Evolutionary conservation across 306 rosid species (phyloP).

Genomic region (Lablab purpureus): DNA sequence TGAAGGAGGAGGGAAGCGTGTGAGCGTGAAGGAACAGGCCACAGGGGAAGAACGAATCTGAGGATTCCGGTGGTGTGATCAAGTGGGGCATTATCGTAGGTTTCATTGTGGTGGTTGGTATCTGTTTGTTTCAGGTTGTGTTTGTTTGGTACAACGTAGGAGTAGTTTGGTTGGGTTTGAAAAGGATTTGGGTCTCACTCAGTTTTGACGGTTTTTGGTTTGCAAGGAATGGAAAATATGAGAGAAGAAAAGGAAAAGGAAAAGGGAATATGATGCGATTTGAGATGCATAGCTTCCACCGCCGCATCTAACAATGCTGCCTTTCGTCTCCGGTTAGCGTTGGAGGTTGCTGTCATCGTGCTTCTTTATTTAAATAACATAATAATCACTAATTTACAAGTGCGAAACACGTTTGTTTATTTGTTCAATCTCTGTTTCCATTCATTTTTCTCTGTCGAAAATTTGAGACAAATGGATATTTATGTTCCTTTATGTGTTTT

Average conservation of each 20-base stretch:
- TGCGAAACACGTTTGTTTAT: neutral
- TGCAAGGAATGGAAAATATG: neutral
- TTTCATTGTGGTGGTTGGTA: neutral
- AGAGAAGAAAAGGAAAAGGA: slow-evolving; percentile 46
- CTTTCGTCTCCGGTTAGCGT: slow-evolving; percentile 24
- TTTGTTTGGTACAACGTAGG: slow-evolving; percentile 21
- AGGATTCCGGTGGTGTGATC: slow-evolving; percentile 52
- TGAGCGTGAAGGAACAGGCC: slow-evolving; percentile 77
- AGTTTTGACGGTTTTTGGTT: slow-evolving; percentile 20
- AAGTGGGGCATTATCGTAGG: slow-evolving; percentile 54
- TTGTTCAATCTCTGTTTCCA: neutral
- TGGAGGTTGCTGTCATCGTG: neutral
- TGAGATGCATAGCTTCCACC: slow-evolving; percentile 53
- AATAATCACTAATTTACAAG: neutral
- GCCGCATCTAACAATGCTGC: slow-evolving; percentile 41
- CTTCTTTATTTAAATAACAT: neutral
- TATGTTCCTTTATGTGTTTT: too few relatives aligned
- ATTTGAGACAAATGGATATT: too few relatives aligned
- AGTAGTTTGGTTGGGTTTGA: slow-evolving; percentile 15
- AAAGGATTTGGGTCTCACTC: slow-evolving; percentile 23
- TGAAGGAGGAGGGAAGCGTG: slow-evolving; percentile 61
- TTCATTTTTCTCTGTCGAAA: too few relatives aligned
- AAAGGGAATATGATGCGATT: slow-evolving; percentile 46
- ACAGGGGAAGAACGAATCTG: slow-evolving; percentile 60
- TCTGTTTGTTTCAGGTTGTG: neutral